Evolutionary conservation across 2,329 filamentous ascomycete genomes (phyloP), one percentile per base, ranked within the genome.

Genomic region (Zymoseptoria brevis): DNA sequence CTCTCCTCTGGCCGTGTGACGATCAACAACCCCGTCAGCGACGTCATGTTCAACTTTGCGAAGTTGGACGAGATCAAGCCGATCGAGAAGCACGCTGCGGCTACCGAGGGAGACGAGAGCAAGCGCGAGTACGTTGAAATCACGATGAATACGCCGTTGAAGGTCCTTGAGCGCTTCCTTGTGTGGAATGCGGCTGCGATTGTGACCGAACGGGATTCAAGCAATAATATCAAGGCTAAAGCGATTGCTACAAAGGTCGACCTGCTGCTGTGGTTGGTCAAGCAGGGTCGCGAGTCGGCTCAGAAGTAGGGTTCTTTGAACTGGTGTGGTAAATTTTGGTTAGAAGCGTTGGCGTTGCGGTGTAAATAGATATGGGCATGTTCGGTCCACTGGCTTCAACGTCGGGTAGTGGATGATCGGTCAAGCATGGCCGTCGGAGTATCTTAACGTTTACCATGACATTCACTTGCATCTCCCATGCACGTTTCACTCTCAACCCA

Each of bases 101-200:
- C 76, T 3, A 74, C 73, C 11, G 72, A 76, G 11, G 73, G 78
- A 54, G 72, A 75, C 22, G 73, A 74, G 63, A 66, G 63, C 52
- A 71, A 70, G 67, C 81, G 86, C 60, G 86, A 88, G 71, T 99
- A 96, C 75, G 88, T 97, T 55, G 89, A 97, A 76, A 96, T 99
- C 71, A 97, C 94, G 6, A 80, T 88, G 72, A 89, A 96, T 66
- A 99, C 94, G 1, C 88, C 88, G 2, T 80, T 99, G 48, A 84
- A 83, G 53, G 87, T 88, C 51, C 81, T 99, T 57, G 93, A 90
- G 79, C 86, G 89, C 70, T 99, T 99, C 77, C 90, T 97, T 65
- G 91, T 97, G 77, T 97, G 94, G 91, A 97, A 99, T 76, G 94
- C 89, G 67, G 93, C 94, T 0, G 94, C 94, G 0, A 86, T 99